Evolutionary conservation across 352 stramenopile species (phyloP).

Genomic region (Globisporangium cylindrosporum): DNA sequence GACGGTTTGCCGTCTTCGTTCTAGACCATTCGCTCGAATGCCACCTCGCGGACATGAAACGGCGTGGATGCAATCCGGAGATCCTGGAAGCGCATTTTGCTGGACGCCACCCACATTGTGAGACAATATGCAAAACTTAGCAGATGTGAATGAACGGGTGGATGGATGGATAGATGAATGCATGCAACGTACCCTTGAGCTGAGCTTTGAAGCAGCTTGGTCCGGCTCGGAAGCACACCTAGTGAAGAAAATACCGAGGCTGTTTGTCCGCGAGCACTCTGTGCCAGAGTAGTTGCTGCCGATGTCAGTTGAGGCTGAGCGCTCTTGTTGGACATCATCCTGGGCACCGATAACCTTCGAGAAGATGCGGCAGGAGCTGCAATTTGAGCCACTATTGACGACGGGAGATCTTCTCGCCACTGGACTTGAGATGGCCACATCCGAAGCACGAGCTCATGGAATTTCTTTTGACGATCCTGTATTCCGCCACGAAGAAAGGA

Average conservation of each 20-base stretch:
- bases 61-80: slow-evolving; percentile 45
- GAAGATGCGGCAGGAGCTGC: slow-evolving; percentile 5
- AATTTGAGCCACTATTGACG: slow-evolving; percentile 29
- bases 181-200: slow-evolving; percentile 43
- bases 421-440: slow-evolving; percentile 78
- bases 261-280: not conserved
- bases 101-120: slow-evolving; percentile 14
- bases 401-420: slow-evolving; percentile 39
- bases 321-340: not conserved
- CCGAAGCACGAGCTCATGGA: slow-evolving; percentile 66
- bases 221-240: slow-evolving; percentile 22
- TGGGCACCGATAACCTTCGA: not conserved
- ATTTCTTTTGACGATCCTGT: slow-evolving; percentile 57
- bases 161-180: not conserved
- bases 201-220: slow-evolving; percentile 39
- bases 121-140: not conserved
- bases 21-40: slow-evolving; percentile 59
- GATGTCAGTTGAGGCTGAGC: not conserved
- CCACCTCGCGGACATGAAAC: slow-evolving; percentile 71
- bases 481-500: not conserved
- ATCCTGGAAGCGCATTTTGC: slow-evolving; percentile 57
- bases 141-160: not conserved
- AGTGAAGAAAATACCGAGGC: not conserved
- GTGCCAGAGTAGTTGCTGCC: not conserved
- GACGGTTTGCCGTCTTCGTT: not conserved